phyloP scores from a whole-genome alignment of 1,284 basidiomycete species.

The Trichosporon sp. region DNA sequence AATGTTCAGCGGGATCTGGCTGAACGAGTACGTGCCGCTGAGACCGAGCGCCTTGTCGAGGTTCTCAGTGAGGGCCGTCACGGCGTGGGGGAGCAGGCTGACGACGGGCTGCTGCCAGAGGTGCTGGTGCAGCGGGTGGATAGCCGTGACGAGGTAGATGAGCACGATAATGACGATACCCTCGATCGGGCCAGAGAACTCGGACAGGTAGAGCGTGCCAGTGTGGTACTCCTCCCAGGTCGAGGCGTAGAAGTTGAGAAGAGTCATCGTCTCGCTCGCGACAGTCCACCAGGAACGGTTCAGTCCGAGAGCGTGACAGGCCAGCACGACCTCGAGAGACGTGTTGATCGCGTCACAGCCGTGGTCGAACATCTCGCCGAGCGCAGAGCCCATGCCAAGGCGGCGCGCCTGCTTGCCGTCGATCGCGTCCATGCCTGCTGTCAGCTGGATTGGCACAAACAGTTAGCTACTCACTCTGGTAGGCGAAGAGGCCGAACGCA shows the following conservation, averaged over 20 bases:
- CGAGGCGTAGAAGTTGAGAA: conserved; percentile 88
- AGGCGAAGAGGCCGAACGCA: conserved; percentile 84
- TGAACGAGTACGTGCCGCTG: conserved; percentile 38
- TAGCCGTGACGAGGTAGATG: conserved; percentile 75
- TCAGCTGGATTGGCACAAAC: conserved; percentile 63
- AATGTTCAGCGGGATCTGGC: conserved; percentile 77
- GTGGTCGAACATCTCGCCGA: conserved; percentile 91
- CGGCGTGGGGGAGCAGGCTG: conserved; percentile 38
- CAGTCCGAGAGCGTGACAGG: conserved; percentile 82
- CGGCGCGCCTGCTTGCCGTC: conserved; percentile 88
- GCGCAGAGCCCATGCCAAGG: conserved; percentile 92
- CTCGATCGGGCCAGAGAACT: conserved; percentile 94
- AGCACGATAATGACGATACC: conserved; percentile 84
- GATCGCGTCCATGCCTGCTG: conserved; percentile 57
- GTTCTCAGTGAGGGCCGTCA: conserved; percentile 30
- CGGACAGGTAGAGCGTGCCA: conserved; percentile 83
- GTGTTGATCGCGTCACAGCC: conserved; percentile 92
- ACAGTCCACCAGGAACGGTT: conserved; percentile 97
- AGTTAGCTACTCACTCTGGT: conserved; percentile 80
- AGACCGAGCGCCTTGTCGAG: conserved; percentile 44
- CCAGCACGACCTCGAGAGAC: conserved; percentile 84
- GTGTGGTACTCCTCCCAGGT: conserved; percentile 97
- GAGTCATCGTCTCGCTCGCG: conserved; percentile 77
- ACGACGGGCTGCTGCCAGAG: conserved; percentile 67
- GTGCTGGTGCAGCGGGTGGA: conserved; percentile 64